Conservation (phyloP, 768 basidiomycete genomes). For the Pleurotus tuber-regium region DNA sequence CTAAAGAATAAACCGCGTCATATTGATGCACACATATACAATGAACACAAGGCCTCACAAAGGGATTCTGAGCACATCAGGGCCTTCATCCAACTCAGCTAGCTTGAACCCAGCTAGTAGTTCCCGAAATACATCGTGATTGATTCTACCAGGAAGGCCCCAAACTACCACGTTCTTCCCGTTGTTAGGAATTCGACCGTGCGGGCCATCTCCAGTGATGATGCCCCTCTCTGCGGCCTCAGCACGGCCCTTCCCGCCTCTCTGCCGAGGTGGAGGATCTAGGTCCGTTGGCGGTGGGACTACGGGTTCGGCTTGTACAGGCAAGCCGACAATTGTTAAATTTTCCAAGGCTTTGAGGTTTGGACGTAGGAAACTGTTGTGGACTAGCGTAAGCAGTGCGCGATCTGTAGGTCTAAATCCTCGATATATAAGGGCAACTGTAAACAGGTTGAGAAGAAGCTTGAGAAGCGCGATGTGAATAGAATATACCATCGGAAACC, state of each 20-base stretch:
- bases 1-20: slow-evolving; percentile 20
- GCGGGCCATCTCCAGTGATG: slow-evolving; percentile 42
- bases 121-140: slow-evolving; percentile 30
- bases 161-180: slow-evolving; percentile 57
- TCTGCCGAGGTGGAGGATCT: slow-evolving; percentile 15
- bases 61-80: slow-evolving; percentile 49
- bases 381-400: slow-evolving; percentile 55
- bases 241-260: slow-evolving; percentile 30
- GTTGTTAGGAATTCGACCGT: slow-evolving; percentile 45
- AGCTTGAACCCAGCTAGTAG: slow-evolving; percentile 46
- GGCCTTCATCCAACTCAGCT: slow-evolving; percentile 30
- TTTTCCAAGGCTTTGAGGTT: slow-evolving; percentile 42
- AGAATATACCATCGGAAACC: slow-evolving; percentile 39
- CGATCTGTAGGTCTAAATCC: slow-evolving; percentile 58
- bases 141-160: slow-evolving; percentile 56
- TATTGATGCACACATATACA: neutral
- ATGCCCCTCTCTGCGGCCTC: slow-evolving; percentile 23
- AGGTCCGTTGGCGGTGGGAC: slow-evolving; percentile 13
- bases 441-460: neutral
- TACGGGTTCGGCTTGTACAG: slow-evolving; percentile 33
- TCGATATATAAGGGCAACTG: slow-evolving; percentile 60
- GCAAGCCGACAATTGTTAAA: slow-evolving; percentile 44
- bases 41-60: slow-evolving; percentile 35
- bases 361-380: slow-evolving; percentile 39
- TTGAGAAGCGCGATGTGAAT: neutral